These are phyloP conservation scores for Ogataea methanolica DNA, from an alignment of 805 yeast species.

Conservation along the genomic window DNA sequence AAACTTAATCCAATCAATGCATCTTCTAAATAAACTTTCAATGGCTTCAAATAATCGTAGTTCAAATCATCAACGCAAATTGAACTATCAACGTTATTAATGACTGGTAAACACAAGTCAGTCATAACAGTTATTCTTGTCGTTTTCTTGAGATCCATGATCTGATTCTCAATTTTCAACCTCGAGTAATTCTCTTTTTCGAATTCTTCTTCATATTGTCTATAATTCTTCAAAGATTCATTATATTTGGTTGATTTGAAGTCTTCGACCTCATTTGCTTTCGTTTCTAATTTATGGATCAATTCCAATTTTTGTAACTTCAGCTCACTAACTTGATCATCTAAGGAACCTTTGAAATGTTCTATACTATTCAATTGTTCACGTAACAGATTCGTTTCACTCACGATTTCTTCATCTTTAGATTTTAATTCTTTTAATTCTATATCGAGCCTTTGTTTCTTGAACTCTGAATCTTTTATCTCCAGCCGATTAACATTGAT, in stretches of 20 bases:
- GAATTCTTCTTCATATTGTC: constrained; percentile 2
- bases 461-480: not conserved
- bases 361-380: constrained; percentile 1
- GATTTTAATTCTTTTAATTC: not conserved
- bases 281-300: constrained; percentile 3
- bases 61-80: not conserved
- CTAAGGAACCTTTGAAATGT: constrained; percentile 11
- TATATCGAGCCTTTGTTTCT: constrained; percentile 1
- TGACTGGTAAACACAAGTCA: not conserved
- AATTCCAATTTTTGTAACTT: constrained; percentile 9
- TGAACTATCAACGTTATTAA: not conserved
- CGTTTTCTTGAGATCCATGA: constrained; percentile 13
- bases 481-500: constrained; percentile 10
- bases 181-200: constrained; percentile 15
- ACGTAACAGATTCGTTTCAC: constrained; percentile 2
- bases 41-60: constrained; percentile 1
- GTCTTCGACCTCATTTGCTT: constrained; percentile 4
- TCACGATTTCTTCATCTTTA: not conserved
- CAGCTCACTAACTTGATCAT: constrained; percentile 9
- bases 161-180: constrained; percentile 20
- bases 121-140: constrained; percentile 12
- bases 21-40: constrained; percentile 10
- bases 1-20: constrained; percentile 9
- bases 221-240: not conserved
- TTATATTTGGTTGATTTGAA: constrained; percentile 6